phyloP scores from a whole-genome alignment of 2,329 filamentous ascomycete species.

The Aspergillus versicolor region DNA sequence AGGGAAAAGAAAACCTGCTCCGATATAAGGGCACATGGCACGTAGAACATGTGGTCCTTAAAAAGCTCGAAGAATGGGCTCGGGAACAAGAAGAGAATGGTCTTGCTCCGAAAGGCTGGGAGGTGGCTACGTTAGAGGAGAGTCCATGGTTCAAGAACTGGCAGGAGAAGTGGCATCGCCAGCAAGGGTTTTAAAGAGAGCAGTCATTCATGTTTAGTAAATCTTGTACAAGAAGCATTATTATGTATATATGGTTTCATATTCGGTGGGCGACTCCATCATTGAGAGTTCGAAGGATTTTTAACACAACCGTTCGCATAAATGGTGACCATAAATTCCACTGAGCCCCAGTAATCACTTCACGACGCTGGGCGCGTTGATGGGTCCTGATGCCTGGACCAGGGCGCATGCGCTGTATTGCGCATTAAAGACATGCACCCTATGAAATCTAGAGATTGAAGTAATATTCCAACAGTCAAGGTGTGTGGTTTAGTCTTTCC shows the following conservation, averaged over 20 bases:
- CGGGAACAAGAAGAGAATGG: slow-evolving; percentile 66
- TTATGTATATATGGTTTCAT: slow-evolving; percentile 2
- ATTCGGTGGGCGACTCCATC: background rate
- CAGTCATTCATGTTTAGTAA: background rate
- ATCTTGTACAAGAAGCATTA: background rate
- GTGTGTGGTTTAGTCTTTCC: background rate
- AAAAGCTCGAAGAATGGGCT: slow-evolving; percentile 62
- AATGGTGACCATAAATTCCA: background rate
- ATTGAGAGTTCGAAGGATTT: background rate
- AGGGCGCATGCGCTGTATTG: background rate
- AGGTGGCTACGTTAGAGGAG: slow-evolving; percentile 68
- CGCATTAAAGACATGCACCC: background rate
- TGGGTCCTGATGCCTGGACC: background rate
- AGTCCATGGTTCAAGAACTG: slow-evolving; percentile 75
- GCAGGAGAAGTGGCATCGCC: slow-evolving; percentile 69
- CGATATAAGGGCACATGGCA: slow-evolving; percentile 82
- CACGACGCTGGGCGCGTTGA: too few relatives aligned
- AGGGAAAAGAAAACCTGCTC: slow-evolving; percentile 70
- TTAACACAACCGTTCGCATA: background rate
- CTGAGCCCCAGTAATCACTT: background rate
- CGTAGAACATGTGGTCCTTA: slow-evolving; percentile 69
- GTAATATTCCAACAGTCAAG: background rate
- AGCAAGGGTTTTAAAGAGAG: slow-evolving; percentile 57
- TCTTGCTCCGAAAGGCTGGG: slow-evolving; percentile 61
- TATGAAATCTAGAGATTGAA: background rate